These are phyloP conservation scores for Penicillium olsonii DNA, from an alignment of 2,329 filamentous ascomycete species.

Conservation along the genomic window DNA sequence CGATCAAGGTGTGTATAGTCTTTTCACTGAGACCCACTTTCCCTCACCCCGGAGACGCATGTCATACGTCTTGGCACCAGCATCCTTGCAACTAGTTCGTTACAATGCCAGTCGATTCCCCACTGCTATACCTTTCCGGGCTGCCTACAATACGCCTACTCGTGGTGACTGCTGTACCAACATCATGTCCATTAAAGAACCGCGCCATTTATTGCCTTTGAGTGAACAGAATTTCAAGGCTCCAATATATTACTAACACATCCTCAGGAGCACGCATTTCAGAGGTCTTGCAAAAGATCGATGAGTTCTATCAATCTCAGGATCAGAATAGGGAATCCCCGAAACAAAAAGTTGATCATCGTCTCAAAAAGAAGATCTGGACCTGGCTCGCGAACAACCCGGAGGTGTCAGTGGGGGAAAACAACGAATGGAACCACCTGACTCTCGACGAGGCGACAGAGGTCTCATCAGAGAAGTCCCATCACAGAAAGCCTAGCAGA, in stretches of 20 bases:
- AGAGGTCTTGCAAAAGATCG: slow-evolving; percentile 38
- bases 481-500: background rate
- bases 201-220: too few relatives aligned
- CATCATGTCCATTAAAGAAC: background rate
- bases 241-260: slow-evolving; percentile 20
- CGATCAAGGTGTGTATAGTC: slow-evolving; percentile 54
- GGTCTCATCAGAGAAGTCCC: slow-evolving; percentile 3
- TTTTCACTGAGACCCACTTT: slow-evolving; percentile 25
- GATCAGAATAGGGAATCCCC: slow-evolving; percentile 16
- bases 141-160: background rate
- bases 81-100: slow-evolving; percentile 7
- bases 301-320: slow-evolving; percentile 37
- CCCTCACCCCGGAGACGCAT: slow-evolving; percentile 9
- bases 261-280: slow-evolving; percentile 36
- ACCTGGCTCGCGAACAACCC: slow-evolving; percentile 57
- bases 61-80: slow-evolving; percentile 6
- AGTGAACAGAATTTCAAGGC: background rate
- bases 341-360: slow-evolving; percentile 46
- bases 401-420: slow-evolving; percentile 54
- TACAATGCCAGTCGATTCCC: background rate
- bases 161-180: background rate
- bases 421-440: slow-evolving; percentile 43
- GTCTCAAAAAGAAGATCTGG: slow-evolving; percentile 58
- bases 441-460: slow-evolving; percentile 44
- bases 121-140: background rate